Evolutionary conservation across 257 asterid species (phyloP), one percentile per base, ranked within the genome.

Genomic region (Osmanthus fragrans): DNA sequence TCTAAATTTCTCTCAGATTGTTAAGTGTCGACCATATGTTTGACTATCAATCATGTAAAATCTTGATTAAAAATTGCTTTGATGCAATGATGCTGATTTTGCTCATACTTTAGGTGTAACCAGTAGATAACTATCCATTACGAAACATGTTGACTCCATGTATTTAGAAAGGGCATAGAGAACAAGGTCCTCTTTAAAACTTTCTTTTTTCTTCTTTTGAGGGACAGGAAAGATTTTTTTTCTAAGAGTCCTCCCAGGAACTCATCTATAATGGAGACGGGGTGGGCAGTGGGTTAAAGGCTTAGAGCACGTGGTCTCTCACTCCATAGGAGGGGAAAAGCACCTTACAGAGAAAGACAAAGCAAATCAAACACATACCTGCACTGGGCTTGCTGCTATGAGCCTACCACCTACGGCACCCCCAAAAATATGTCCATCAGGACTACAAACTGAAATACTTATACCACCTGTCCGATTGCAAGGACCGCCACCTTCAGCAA

Each of bases 321-420:
- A 47, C 58, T 13, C 21, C n/a, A 0, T 47, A 47, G 21, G 21
- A 47, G 58, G 58, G 33, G 49, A 19, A 75, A 11, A 32, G 4
- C n/a, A 23, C 15, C 10, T 29, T 16, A 1, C 58, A 42, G 65
- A 63, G 36, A 72, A 51, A 29, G 72, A 71, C 25, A 71, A 36
- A 23, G 40, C 16, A 25, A 25, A 76, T 23, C 56, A 19, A 36
- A 8, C 13, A 68, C 32, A 11, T 70, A 90, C 92, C 94, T 90
- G 96, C 34, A 85, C 88, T 7, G 89, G 86, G 64, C 77, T 82
- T 49, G 91, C 86, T 1, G 96, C 96, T 8, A 84, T 76, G 45
- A 90, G 91, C 73, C 82, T 84, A 58, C 96, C 96, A 71, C 93
- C 96, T 71, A 90, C 72, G 29, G 93, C 94, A 80, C 96, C 96